Base-by-base conservation (phyloP, 768 basidiomycete genomes). In the Russula olivacea region DNA sequence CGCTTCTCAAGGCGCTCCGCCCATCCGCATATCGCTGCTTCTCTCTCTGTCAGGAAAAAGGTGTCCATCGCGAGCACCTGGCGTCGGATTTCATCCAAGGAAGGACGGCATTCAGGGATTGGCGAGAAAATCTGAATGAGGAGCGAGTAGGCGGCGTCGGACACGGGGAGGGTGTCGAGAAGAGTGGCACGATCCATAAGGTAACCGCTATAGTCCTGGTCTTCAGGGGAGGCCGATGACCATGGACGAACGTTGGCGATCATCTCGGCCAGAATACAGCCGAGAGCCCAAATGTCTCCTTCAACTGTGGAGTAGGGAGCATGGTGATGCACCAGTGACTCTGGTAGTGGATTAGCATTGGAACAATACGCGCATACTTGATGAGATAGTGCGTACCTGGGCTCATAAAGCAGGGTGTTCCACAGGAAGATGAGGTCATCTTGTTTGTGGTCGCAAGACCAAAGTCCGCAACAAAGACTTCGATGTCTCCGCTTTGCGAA, bases 41-140 rank as follows among this genome's bases (percentile, higher is more conserved):
- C 82, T 43, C 75, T 74, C 23, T 81, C 78, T 23, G 76, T 75
- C 76, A 82, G 76, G 70, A 83, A 87, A 77, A 92, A 87, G 4
- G 81, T 80, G 36, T 83, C 78, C 25, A 88, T 74, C 7, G 72
- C 72, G 19, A 81, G 66, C 68, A 95, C 78, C 56, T 80, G 80
- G 54, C 72, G 64, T 32, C 86, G 81, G 4, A 95, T 77, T 10
- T 85, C 80, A 3, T 76, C 73, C 48, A 95, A 75, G 15, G 82
- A 76, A 55, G 88, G 84, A 25, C 91, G 86, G 23, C 72, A 68
- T 1, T 74, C 61, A 3, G 89, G 85, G 69, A 89, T 83, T 51
- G 86, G 72, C 15, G 77, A 73, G 76, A 94, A 92, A 63, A 91
- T 76, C 47, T 74, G 73, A 53, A 76, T 75, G 60, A 85, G 76